Percentiles rank a stretch among this genome's conserved stretches.
phyloP scores from a whole-genome alignment of 2,329 filamentous ascomycete species.

The Atkinsonella hypoxylon region DNA sequence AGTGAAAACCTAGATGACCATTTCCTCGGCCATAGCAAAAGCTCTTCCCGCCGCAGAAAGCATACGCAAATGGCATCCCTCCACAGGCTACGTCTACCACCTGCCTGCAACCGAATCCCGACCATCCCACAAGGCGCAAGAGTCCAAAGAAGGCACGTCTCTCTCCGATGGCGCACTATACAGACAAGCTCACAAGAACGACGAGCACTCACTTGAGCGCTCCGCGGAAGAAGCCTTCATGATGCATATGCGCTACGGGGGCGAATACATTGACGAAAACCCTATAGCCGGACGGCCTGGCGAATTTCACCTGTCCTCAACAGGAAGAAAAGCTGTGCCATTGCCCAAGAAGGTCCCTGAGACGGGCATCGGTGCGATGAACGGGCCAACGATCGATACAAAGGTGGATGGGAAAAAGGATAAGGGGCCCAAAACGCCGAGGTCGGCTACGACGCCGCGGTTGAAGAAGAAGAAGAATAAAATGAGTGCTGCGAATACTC shows the following conservation, averaged over 20 bases:
- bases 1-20: constrained; percentile 30
- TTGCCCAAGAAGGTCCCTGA: constrained; percentile 20
- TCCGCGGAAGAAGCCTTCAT: constrained; percentile 46
- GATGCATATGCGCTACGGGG: constrained; percentile 45
- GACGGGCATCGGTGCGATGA: constrained; percentile 22
- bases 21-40: constrained; percentile 42
- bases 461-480: constrained; percentile 38
- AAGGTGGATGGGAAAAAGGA: constrained; percentile 35
- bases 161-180: constrained; percentile 26
- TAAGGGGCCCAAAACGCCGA: constrained; percentile 33
- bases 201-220: constrained; percentile 30
- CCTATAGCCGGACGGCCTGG: constrained; percentile 55
- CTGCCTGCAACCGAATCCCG: constrained; percentile 19
- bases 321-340: constrained; percentile 36
- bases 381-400: constrained; percentile 25
- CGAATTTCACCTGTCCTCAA: constrained; percentile 52
- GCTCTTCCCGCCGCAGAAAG: constrained; percentile 38
- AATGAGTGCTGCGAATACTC: constrained; percentile 22
- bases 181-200: constrained; percentile 23
- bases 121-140: constrained; percentile 17
- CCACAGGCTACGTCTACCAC: constrained; percentile 40
- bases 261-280: constrained; percentile 57
- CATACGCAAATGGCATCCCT: constrained; percentile 42
- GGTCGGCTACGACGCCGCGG: constrained; percentile 29
- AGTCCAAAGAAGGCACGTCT: constrained; percentile 36